A percentile compares a stretch with the other conserved stretches of the same genome.
These are phyloP conservation scores for Sporothrix euskadiensis DNA, from an alignment of 2,329 filamentous ascomycete genomes.

Conservation along the genomic window DNA sequence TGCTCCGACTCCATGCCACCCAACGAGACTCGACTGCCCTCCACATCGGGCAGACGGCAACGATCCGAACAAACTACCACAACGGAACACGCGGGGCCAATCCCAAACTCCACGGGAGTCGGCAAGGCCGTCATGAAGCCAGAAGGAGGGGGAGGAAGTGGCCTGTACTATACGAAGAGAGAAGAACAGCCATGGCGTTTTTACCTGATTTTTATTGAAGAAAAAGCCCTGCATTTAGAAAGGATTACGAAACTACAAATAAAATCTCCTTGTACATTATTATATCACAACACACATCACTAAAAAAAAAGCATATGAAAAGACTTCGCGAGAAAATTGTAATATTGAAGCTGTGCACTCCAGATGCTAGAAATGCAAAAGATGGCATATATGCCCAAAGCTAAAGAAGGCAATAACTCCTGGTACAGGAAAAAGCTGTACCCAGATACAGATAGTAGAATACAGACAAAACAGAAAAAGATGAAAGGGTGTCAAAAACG, in stretches of 20 bases:
- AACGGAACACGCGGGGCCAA: neutral
- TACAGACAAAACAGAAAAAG: neutral
- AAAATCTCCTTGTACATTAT: slow-evolving; percentile 20
- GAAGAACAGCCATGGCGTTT: slow-evolving; percentile 8
- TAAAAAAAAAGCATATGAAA: neutral
- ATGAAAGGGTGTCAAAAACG: neutral
- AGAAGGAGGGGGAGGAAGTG: neutral
- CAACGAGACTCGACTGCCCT: neutral
- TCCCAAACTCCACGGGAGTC: neutral
- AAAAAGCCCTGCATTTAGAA: slow-evolving; percentile 3
- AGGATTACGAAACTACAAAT: slow-evolving; percentile 7
- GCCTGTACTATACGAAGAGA: slow-evolving; percentile 3
- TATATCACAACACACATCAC: neutral
- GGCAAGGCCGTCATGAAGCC: neutral
- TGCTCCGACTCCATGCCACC: neutral
- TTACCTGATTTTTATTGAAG: neutral
- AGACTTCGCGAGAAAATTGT: neutral
- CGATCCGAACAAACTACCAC: neutral
- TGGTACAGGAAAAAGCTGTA: neutral
- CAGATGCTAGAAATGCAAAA: neutral
- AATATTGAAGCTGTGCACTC: neutral
- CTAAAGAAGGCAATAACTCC: neutral
- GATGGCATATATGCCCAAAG: neutral
- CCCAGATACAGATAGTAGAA: neutral
- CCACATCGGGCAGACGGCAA: neutral